Evolutionary conservation across 257 asterid species (phyloP).

Genomic region (Solanum chmielewskii): DNA sequence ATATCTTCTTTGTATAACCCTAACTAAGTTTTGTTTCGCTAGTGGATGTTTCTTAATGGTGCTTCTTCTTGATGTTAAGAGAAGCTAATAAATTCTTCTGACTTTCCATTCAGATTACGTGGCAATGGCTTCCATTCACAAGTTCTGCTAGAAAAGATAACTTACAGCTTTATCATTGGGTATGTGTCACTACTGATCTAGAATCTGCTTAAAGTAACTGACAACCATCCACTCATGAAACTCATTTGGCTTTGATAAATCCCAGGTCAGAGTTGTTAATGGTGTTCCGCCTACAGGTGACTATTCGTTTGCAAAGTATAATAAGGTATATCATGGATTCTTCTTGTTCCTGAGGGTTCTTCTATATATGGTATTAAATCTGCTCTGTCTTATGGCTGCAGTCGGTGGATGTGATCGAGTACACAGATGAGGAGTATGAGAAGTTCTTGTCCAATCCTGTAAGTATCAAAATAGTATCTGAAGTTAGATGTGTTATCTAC

Average conservation of each 20-base stretch:
- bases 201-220: neutral
- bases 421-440: slow-evolving; percentile 91
- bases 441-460: slow-evolving; percentile 71
- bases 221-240: neutral
- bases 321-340: slow-evolving; percentile 44
- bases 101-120: slow-evolving; percentile 59
- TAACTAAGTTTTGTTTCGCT: neutral
- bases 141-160: slow-evolving; percentile 83
- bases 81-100: neutral
- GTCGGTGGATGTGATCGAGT: slow-evolving; percentile 85
- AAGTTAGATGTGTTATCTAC: neutral
- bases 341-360: neutral
- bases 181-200: slow-evolving; percentile 10
- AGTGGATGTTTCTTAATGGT: neutral
- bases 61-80: neutral
- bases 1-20: neutral
- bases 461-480: slow-evolving; percentile 13
- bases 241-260: neutral
- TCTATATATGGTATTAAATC: neutral
- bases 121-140: slow-evolving; percentile 98
- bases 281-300: slow-evolving; percentile 89
- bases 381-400: slow-evolving; percentile 19
- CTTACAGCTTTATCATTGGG: slow-evolving; percentile 95
- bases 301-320: slow-evolving; percentile 88
- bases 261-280: slow-evolving; percentile 90